These are phyloP conservation scores for Trametes sanguinea DNA, from an alignment of 768 basidiomycete genomes.

Conservation along the genomic window DNA sequence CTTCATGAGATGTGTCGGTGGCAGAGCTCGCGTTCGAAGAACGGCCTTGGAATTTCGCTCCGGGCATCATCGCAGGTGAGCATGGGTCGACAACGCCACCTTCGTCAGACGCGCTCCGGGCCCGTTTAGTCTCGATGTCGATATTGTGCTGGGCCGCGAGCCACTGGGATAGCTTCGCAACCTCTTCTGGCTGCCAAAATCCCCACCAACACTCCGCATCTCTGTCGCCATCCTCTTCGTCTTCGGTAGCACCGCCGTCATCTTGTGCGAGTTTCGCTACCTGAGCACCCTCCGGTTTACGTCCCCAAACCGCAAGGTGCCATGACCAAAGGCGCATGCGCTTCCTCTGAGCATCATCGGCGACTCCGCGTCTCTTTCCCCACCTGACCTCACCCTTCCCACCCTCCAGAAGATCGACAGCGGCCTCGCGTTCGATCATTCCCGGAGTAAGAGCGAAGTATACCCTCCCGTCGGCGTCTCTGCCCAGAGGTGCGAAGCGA, in stretches of 20 bases:
- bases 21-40: slow-evolving; percentile 10
- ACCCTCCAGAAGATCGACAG: slow-evolving; percentile 36
- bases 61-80: neutral
- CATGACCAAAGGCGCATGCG: slow-evolving; percentile 67
- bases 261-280: slow-evolving; percentile 28
- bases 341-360: slow-evolving; percentile 50
- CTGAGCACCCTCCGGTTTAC: slow-evolving; percentile 40
- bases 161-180: slow-evolving; percentile 67
- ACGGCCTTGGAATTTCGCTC: slow-evolving; percentile 5
- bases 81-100: neutral
- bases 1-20: neutral
- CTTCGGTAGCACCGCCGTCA: slow-evolving; percentile 31
- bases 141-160: slow-evolving; percentile 52
- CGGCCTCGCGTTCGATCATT: slow-evolving; percentile 54
- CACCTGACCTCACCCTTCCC: slow-evolving; percentile 38
- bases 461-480: slow-evolving; percentile 62
- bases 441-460: slow-evolving; percentile 72
- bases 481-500: slow-evolving; percentile 66
- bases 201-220: slow-evolving; percentile 72
- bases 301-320: slow-evolving; percentile 79
- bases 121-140: slow-evolving; percentile 29
- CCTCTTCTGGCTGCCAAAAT: slow-evolving; percentile 65
- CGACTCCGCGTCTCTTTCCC: slow-evolving; percentile 42
- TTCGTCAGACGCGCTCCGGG: neutral
- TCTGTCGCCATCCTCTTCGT: slow-evolving; percentile 38